phyloP scores from a whole-genome alignment of 176 grass and related monocot species.

The bread wheat (Triticum aestivum) region DNA sequence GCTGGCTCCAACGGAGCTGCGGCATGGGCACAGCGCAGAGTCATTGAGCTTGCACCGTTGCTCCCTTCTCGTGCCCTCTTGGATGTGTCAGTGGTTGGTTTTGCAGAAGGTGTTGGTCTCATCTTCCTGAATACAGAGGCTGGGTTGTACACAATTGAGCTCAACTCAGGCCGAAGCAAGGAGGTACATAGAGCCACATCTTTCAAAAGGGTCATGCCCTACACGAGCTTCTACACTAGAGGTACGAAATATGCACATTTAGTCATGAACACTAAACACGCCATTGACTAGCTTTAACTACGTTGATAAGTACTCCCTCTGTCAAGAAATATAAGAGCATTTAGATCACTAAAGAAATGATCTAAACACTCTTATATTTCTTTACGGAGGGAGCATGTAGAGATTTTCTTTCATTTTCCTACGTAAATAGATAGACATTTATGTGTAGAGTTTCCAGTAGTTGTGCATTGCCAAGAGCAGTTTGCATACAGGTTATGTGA shows the following conservation, averaged over 20 bases:
- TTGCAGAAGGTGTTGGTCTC: background rate
- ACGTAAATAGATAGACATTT: background rate
- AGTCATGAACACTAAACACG: background rate
- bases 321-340: too few relatives aligned
- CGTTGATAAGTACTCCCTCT: background rate
- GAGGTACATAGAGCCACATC: background rate
- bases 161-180: background rate
- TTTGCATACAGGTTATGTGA: background rate
- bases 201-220: background rate
- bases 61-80: background rate
- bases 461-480: background rate
- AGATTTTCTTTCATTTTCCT: background rate
- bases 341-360: too few relatives aligned
- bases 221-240: background rate
- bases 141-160: background rate
- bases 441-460: background rate
- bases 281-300: background rate
- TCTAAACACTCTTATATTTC: too few relatives aligned
- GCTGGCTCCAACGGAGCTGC: too few relatives aligned
- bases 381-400: too few relatives aligned
- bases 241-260: background rate
- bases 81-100: background rate
- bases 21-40: background rate
- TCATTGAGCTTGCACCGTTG: background rate
- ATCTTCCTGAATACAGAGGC: background rate